phyloP scores from a whole-genome alignment of 2,329 filamentous ascomycete genomes.

The Rasamsonia emersonii region DNA sequence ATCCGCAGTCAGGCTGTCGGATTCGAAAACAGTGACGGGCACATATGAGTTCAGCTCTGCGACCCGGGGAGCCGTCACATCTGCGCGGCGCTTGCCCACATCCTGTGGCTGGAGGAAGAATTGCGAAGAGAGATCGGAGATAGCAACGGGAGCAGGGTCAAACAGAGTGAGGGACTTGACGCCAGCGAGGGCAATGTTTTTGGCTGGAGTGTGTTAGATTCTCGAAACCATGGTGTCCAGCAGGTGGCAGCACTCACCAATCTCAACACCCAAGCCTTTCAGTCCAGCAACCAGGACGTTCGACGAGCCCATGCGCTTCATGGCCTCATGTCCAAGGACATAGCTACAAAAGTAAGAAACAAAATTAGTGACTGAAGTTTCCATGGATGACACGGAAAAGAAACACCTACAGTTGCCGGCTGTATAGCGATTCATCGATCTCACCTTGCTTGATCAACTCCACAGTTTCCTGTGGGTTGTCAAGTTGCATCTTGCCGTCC shows the following conservation, averaged over 20 bases:
- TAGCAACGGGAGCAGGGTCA: slow-evolving; percentile 74
- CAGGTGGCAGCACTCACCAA: slow-evolving; percentile 39
- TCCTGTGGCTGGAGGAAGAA: slow-evolving; percentile 89
- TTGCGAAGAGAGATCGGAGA: slow-evolving; percentile 88
- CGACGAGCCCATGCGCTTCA: slow-evolving; percentile 98
- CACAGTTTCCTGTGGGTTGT: slow-evolving; percentile 48
- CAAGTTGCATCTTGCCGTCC: slow-evolving; percentile 54
- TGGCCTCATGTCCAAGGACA: slow-evolving; percentile 69
- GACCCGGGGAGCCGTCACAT: slow-evolving; percentile 77
- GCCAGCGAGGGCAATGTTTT: slow-evolving; percentile 95
- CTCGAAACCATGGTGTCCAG: background rate
- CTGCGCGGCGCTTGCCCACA: slow-evolving; percentile 83
- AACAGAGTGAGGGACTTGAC: slow-evolving; percentile 94
- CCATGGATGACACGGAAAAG: background rate
- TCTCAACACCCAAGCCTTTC: slow-evolving; percentile 91
- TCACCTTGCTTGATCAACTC: slow-evolving; percentile 56
- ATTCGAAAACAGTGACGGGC: slow-evolving; percentile 67
- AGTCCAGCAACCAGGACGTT: slow-evolving; percentile 88
- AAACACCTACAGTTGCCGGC: slow-evolving; percentile 48
- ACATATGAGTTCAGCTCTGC: slow-evolving; percentile 96
- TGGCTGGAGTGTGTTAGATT: slow-evolving; percentile 47
- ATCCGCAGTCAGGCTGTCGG: slow-evolving; percentile 61
- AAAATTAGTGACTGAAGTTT: background rate
- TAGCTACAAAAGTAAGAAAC: slow-evolving; percentile 36
- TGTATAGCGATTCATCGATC: slow-evolving; percentile 61